Percentiles rank a stretch among this genome's conserved stretches.
Evolutionary conservation across 768 basidiomycete species (phyloP).

Genomic region (Mycena kentingensis): DNA sequence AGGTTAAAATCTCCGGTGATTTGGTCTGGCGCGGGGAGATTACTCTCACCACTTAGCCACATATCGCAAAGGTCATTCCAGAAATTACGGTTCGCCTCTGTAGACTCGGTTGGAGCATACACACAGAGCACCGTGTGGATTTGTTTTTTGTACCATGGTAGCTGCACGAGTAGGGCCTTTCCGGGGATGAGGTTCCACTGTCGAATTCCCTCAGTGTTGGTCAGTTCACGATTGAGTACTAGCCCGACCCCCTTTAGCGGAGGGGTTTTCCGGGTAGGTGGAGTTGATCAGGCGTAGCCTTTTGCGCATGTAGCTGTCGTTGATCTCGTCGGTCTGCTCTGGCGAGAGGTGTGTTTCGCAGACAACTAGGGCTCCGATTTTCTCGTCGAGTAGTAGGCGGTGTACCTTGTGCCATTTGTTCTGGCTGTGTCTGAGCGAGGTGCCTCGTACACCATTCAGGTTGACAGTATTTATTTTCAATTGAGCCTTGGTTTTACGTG

Average conservation of each 20-base stretch:
- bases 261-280: neutral
- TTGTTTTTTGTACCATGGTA: slow-evolving; percentile 1
- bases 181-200: slow-evolving; percentile 5
- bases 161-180: neutral
- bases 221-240: slow-evolving; percentile 8
- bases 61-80: slow-evolving; percentile 17
- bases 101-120: slow-evolving; percentile 24
- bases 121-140: slow-evolving; percentile 20
- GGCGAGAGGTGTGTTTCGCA: slow-evolving; percentile 3
- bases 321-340: neutral
- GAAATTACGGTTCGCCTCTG: slow-evolving; percentile 7
- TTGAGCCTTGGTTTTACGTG: neutral
- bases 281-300: neutral
- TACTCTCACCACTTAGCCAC: neutral
- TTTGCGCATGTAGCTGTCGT: neutral
- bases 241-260: slow-evolving; percentile 3
- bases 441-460: neutral
- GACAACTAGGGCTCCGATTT: neutral
- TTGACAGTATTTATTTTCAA: neutral
- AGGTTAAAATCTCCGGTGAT: slow-evolving; percentile 29
- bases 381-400: neutral
- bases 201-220: neutral
- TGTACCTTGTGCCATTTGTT: slow-evolving; percentile 8
- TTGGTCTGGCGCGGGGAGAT: slow-evolving; percentile 9
- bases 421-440: neutral